A percentile compares a stretch with the other conserved stretches of the same genome.
Conservation (phyloP, 2,329 filamentous ascomycete species). For the Drechslerella coelobrocha region DNA sequence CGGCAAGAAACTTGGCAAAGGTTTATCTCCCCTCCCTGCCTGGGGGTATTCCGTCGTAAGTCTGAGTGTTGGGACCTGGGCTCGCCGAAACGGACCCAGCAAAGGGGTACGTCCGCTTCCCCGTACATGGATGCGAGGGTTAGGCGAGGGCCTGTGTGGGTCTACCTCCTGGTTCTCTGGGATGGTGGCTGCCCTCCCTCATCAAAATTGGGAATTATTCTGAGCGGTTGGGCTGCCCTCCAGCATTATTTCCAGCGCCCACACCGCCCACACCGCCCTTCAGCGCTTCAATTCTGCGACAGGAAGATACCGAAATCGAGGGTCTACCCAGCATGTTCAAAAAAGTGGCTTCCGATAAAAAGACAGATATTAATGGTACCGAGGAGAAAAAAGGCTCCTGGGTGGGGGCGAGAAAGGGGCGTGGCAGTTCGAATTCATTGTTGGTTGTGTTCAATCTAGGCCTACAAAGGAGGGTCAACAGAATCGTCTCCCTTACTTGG, state of each 20-base stretch:
- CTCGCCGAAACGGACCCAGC: constrained; percentile 48
- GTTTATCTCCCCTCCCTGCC: constrained; percentile 10
- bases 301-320: constrained; percentile 22
- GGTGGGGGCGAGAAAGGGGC: constrained; percentile 13
- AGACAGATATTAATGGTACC: constrained; percentile 20
- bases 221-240: constrained; percentile 9
- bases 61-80: constrained; percentile 15
- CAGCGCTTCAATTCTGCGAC: constrained; percentile 30
- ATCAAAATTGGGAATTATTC: constrained; percentile 39
- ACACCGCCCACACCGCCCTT: constrained; percentile 15
- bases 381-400: constrained; percentile 17
- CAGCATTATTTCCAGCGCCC: constrained; percentile 9
- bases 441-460: background rate
- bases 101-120: constrained; percentile 50
- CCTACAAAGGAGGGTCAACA: no score
- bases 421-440: background rate
- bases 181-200: constrained; percentile 43
- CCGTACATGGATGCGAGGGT: constrained; percentile 36
- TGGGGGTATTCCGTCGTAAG: constrained; percentile 14
- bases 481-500: no score
- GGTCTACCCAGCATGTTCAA: constrained; percentile 22
- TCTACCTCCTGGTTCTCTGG: constrained; percentile 41
- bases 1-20: constrained; percentile 31
- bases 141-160: constrained; percentile 41
- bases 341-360: constrained; percentile 11